Conservation (phyloP, 2,329 filamentous ascomycete genomes). For the Aspergillus uvarum region DNA sequence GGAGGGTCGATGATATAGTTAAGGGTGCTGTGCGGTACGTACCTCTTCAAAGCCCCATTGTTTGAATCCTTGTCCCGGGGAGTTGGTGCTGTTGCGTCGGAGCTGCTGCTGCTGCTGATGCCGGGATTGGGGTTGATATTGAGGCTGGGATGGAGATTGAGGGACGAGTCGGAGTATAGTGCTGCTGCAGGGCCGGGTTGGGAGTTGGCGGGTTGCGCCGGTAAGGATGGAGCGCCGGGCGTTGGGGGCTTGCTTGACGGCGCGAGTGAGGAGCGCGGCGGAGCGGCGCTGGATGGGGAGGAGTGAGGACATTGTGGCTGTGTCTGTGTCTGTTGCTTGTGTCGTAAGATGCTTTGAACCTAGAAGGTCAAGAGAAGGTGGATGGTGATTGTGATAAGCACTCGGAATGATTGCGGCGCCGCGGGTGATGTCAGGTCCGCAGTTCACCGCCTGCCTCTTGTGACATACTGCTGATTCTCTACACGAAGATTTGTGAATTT, state of each 20-base stretch:
- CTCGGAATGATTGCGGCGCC: background rate
- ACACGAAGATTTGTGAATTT: too few relatives aligned
- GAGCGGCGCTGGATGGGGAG: background rate
- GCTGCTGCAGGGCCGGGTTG: background rate
- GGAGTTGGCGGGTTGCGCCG: background rate
- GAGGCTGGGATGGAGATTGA: background rate
- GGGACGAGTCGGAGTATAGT: background rate
- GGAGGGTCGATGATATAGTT: background rate
- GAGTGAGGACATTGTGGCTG: slow-evolving; percentile 14
- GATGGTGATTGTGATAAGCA: background rate
- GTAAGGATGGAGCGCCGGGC: background rate
- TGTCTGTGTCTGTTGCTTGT: background rate
- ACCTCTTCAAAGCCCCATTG: slow-evolving; percentile 41
- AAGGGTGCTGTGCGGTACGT: slow-evolving; percentile 10
- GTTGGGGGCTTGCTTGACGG: slow-evolving; percentile 5
- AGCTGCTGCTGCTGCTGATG: background rate
- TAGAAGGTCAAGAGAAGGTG: background rate
- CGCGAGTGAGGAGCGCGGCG: slow-evolving; percentile 8
- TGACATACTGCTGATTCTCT: background rate
- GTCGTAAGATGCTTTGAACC: background rate
- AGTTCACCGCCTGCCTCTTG: background rate
- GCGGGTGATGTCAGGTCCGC: background rate
- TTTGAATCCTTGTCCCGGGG: slow-evolving; percentile 15
- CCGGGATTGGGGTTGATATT: too few relatives aligned
- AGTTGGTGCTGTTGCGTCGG: slow-evolving; percentile 24